phyloP scores from a whole-genome alignment of 192 early-diverging fungal genomes.

The Pilobolus umbonatus region DNA sequence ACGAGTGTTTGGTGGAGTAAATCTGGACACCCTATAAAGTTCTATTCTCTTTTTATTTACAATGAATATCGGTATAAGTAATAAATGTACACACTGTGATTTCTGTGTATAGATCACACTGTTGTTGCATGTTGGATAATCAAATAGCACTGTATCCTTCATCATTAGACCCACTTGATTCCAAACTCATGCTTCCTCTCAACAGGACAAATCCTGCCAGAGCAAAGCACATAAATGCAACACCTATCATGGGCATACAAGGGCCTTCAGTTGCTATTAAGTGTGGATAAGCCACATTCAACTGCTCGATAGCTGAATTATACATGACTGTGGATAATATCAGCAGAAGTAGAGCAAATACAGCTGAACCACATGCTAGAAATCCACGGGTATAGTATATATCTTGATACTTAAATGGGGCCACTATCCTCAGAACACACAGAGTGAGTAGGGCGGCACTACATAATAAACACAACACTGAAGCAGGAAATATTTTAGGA shows the following conservation, averaged over 20 bases:
- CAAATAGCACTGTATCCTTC: slow-evolving; percentile 5
- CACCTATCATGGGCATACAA: slow-evolving; percentile 24
- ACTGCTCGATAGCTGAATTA: slow-evolving; percentile 10
- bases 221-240: slow-evolving; percentile 13
- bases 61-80: too few relatives aligned
- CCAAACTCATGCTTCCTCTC: slow-evolving; percentile 19
- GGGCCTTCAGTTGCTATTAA: slow-evolving; percentile 23
- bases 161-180: not conserved
- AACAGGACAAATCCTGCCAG: slow-evolving; percentile 11
- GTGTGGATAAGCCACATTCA: slow-evolving; percentile 23
- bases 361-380: slow-evolving; percentile 6
- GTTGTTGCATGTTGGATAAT: too few relatives aligned
- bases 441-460: not conserved
- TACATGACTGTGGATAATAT: slow-evolving; percentile 22
- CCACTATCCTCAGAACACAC: slow-evolving; percentile 2
- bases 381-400: slow-evolving; percentile 26
- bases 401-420: slow-evolving; percentile 8
- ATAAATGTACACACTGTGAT: too few relatives aligned
- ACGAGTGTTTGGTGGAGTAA: too few relatives aligned
- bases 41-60: too few relatives aligned
- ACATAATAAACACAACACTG: slow-evolving; percentile 22
- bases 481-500: slow-evolving; percentile 19
- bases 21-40: too few relatives aligned
- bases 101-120: too few relatives aligned
- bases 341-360: slow-evolving; percentile 15